Percentiles rank a stretch among this genome's conserved stretches.
Conservation (phyloP, 164 flowering plant genomes). For the Nelumbo lutea region DNA sequence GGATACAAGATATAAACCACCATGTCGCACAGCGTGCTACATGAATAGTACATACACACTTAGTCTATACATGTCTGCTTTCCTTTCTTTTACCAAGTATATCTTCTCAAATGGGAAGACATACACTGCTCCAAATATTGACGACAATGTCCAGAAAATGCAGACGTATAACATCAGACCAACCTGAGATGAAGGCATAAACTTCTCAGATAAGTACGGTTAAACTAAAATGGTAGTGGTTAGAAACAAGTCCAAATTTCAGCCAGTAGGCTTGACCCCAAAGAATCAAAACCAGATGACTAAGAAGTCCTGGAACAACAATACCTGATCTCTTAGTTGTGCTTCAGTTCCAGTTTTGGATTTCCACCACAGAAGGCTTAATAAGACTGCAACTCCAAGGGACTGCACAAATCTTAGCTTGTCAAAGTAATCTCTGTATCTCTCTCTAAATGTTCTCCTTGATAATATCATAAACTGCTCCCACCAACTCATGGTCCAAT, state of each 20-base stretch:
- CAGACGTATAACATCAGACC: slow-evolving; percentile 93
- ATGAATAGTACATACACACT: slow-evolving; percentile 64
- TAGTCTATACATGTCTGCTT: slow-evolving; percentile 92
- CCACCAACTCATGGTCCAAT: too few relatives aligned
- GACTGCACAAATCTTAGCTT: slow-evolving; percentile 35
- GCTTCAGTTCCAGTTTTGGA: slow-evolving; percentile 69
- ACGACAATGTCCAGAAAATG: slow-evolving; percentile 94
- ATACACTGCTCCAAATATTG: slow-evolving; percentile 89
- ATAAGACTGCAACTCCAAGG: slow-evolving; percentile 66
- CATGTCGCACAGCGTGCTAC: slow-evolving; percentile 94
- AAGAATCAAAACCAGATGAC: background rate
- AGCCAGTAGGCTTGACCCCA: background rate
- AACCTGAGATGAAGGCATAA: slow-evolving; percentile 35
- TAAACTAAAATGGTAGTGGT: background rate
- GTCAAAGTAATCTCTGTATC: too few relatives aligned
- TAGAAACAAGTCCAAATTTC: background rate
- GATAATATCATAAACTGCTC: too few relatives aligned
- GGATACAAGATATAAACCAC: slow-evolving; percentile 78
- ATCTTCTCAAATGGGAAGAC: slow-evolving; percentile 88
- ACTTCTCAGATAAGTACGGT: background rate
- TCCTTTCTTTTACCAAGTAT: slow-evolving; percentile 79
- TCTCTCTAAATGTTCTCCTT: too few relatives aligned
- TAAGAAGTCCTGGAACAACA: background rate
- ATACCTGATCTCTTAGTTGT: slow-evolving; percentile 89
- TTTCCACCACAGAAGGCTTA: slow-evolving; percentile 98